phyloP scores from a whole-genome alignment of 2,329 filamentous ascomycete species.

The Neonectria neomacrospora region DNA sequence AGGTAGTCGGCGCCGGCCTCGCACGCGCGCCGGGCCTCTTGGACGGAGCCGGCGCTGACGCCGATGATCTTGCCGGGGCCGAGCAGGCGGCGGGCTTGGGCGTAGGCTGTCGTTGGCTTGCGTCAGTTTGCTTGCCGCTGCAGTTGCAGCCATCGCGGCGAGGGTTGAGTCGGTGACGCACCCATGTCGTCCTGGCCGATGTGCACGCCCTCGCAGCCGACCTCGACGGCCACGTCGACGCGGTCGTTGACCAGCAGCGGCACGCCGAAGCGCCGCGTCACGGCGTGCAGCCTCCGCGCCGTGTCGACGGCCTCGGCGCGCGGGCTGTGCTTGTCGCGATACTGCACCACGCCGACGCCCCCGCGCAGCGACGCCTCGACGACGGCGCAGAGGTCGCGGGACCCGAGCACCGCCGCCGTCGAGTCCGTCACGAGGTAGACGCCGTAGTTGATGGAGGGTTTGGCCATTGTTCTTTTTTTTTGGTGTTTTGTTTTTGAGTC shows the following conservation, averaged over 20 bases:
- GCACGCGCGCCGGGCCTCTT: conserved; percentile 79
- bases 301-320: conserved; percentile 77
- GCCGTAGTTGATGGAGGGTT: conserved; percentile 72
- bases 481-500: neutral
- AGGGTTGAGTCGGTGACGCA: no score
- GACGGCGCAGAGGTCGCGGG: conserved; percentile 74
- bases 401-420: conserved; percentile 82
- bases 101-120: conserved; percentile 42
- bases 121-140: no score
- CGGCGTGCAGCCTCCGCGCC: conserved; percentile 74
- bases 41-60: conserved; percentile 80
- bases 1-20: conserved; percentile 87
- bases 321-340: conserved; percentile 86
- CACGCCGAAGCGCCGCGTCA: conserved; percentile 75
- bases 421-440: conserved; percentile 95
- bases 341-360: conserved; percentile 88
- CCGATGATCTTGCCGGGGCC: conserved; percentile 86
- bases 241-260: conserved; percentile 94
- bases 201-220: conserved; percentile 91
- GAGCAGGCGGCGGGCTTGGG: conserved; percentile 75
- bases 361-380: conserved; percentile 81
- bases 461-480: conserved; percentile 28
- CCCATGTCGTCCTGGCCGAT: conserved; percentile 94
- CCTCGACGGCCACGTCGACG: conserved; percentile 86
- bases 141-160: no score